These are phyloP conservation scores for Dendrostoma leiphaemia DNA, from an alignment of 2,329 filamentous ascomycete species.

Conservation along the genomic window DNA sequence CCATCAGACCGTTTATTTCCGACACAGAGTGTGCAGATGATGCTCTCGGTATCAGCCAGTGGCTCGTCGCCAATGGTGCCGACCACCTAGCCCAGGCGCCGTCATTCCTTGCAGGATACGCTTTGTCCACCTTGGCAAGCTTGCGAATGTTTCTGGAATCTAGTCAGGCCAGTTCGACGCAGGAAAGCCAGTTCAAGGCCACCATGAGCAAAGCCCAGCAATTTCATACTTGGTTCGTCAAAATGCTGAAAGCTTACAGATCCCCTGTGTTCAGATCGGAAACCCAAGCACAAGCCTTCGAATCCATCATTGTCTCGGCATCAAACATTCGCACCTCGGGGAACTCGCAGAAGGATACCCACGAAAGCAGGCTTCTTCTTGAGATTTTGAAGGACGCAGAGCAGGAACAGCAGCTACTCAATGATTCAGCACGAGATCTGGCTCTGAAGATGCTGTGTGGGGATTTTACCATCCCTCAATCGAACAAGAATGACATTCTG, in stretches of 20 bases:
- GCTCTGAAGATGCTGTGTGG: slow-evolving; percentile 73
- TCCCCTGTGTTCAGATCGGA: slow-evolving; percentile 50
- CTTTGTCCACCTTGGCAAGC: slow-evolving; percentile 75
- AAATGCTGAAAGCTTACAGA: slow-evolving; percentile 63
- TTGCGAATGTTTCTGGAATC: slow-evolving; percentile 73
- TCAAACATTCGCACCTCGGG: slow-evolving; percentile 65
- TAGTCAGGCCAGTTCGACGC: slow-evolving; percentile 74
- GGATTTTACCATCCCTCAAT: slow-evolving; percentile 64
- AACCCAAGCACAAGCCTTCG: slow-evolving; percentile 56
- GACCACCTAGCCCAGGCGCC: slow-evolving; percentile 63
- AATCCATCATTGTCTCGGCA: slow-evolving; percentile 66
- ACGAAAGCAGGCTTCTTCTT: slow-evolving; percentile 79
- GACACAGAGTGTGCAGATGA: slow-evolving; percentile 89
- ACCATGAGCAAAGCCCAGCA: slow-evolving; percentile 72
- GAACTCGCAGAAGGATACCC: slow-evolving; percentile 65
- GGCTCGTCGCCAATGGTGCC: slow-evolving; percentile 70
- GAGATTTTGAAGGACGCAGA: slow-evolving; percentile 74
- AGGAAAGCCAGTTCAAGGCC: slow-evolving; percentile 76
- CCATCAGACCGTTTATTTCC: slow-evolving; percentile 73
- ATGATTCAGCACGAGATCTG: slow-evolving; percentile 65
- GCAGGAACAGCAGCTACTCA: slow-evolving; percentile 62
- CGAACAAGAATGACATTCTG: slow-evolving; percentile 64
- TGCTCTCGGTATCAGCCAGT: slow-evolving; percentile 80
- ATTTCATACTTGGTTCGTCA: slow-evolving; percentile 78
- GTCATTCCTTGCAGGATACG: slow-evolving; percentile 77